A percentile compares a stretch with the other conserved stretches of the same genome.
Conservation (phyloP, 73 alveolate genomes). For the Tetrahymena elliotti region DNA sequence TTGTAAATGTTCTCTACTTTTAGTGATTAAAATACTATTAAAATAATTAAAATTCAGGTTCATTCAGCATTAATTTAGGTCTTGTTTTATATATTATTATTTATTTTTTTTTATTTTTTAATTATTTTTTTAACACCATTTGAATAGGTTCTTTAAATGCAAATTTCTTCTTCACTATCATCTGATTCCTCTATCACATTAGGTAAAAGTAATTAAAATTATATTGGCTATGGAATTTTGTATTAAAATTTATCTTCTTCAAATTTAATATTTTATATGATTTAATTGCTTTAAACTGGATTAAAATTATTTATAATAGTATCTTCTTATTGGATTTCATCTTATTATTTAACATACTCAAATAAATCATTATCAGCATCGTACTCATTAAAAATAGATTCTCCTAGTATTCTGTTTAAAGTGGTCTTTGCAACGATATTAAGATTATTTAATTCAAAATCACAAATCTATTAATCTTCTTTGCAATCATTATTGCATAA, state of each 20-base stretch:
- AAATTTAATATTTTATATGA: neutral
- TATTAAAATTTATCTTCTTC: neutral
- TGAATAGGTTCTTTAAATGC: neutral
- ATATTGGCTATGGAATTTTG: neutral
- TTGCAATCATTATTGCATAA: neutral
- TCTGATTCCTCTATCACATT: neutral
- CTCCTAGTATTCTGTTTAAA: neutral
- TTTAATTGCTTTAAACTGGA: neutral
- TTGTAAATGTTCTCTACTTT: no score
- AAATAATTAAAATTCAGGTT: no score
- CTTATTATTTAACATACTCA: neutral
- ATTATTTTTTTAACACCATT: neutral
- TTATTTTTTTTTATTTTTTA: neutral
- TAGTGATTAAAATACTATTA: neutral
- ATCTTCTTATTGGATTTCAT: neutral
- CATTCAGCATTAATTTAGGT: neutral
- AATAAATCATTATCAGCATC: neutral
- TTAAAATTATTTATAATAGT: neutral
- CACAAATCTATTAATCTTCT: neutral
- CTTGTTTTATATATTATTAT: neutral
- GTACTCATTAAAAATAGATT: neutral
- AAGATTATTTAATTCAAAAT: neutral
- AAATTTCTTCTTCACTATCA: neutral
- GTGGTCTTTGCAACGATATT: neutral
- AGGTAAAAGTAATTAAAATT: neutral